phyloP scores from a whole-genome alignment of 2,329 filamentous ascomycete genomes.

The Cytospora schulzeri region DNA sequence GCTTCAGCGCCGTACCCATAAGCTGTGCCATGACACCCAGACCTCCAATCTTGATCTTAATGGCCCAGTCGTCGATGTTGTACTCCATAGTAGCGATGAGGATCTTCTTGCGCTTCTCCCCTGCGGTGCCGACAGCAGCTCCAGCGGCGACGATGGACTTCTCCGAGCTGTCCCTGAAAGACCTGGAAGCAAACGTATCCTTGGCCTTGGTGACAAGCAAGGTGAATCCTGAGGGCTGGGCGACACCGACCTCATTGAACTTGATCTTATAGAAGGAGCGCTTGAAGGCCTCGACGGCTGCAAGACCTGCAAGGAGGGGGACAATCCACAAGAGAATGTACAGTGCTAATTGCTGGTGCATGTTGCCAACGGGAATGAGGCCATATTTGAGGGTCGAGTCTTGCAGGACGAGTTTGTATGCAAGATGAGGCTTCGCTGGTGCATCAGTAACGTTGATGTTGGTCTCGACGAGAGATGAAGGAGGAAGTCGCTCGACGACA shows the following conservation, averaged over 20 bases:
- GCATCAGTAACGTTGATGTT: slow-evolving; percentile 59
- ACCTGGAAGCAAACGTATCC: slow-evolving; percentile 8
- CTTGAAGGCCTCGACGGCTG: slow-evolving; percentile 58
- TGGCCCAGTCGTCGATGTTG: slow-evolving; percentile 69
- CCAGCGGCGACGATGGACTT: slow-evolving; percentile 29
- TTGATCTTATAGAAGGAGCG: slow-evolving; percentile 56
- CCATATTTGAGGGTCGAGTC: slow-evolving; percentile 55
- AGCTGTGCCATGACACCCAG: slow-evolving; percentile 71
- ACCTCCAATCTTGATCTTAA: slow-evolving; percentile 73
- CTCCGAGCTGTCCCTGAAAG: slow-evolving; percentile 50
- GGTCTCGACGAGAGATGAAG: slow-evolving; percentile 54
- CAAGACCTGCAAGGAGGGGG: slow-evolving; percentile 51
- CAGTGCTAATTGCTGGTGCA: slow-evolving; percentile 53
- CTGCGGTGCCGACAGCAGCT: slow-evolving; percentile 26
- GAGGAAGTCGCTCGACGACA: slow-evolving; percentile 63
- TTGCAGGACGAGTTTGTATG: slow-evolving; percentile 56
- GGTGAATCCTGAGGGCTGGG: slow-evolving; percentile 18
- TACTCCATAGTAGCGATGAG: slow-evolving; percentile 54
- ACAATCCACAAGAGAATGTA: slow-evolving; percentile 57
- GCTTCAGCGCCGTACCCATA: slow-evolving; percentile 66
- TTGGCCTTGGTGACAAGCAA: slow-evolving; percentile 33
- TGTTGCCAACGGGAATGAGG: slow-evolving; percentile 56
- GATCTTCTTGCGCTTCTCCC: slow-evolving; percentile 32
- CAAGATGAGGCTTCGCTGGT: slow-evolving; percentile 55
- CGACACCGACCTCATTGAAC: slow-evolving; percentile 40